These are phyloP conservation scores for Candida sanyaensis DNA, from an alignment of 1,139 yeast species.

Conservation along the genomic window DNA sequence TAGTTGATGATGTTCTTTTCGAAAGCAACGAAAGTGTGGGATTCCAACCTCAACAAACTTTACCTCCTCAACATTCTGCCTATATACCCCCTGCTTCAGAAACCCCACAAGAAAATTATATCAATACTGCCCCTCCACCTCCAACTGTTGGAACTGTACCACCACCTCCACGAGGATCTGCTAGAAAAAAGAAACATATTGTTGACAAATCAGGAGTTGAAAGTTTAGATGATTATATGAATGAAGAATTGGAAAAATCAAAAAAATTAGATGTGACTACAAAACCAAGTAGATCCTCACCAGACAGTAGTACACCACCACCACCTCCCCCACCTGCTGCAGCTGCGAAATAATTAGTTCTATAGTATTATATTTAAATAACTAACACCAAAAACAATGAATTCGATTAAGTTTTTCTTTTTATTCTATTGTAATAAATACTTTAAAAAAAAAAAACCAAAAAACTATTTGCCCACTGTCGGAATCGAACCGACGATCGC, in stretches of 20 bases:
- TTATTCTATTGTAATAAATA: conserved; percentile 48
- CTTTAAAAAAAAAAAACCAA: conserved; percentile 12
- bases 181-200: conserved; percentile 34
- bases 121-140: conserved; percentile 15
- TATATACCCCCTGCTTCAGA: conserved; percentile 8
- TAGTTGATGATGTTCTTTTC: conserved; percentile 41
- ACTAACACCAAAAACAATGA: no score
- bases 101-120: conserved; percentile 12
- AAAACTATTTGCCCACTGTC: conserved; percentile 44
- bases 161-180: conserved; percentile 22
- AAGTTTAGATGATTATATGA: conserved; percentile 44
- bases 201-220: conserved; percentile 23
- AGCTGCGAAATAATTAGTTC: conserved; percentile 2
- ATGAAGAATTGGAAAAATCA: conserved; percentile 47
- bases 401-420: no score
- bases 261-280: conserved; percentile 32
- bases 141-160: conserved; percentile 13
- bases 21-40: conserved; percentile 25
- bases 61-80: conserved; percentile 5
- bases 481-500: conserved; percentile 37
- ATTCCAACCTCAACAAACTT: conserved; percentile 12
- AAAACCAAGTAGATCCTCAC: conserved; percentile 3
- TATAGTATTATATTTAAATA: background rate
- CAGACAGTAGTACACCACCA: conserved; percentile 6
- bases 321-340: conserved; percentile 33